These are phyloP conservation scores for Chaetomium cochliodes DNA, from an alignment of 495 filamentous ascomycete genomes.

Conservation along the genomic window DNA sequence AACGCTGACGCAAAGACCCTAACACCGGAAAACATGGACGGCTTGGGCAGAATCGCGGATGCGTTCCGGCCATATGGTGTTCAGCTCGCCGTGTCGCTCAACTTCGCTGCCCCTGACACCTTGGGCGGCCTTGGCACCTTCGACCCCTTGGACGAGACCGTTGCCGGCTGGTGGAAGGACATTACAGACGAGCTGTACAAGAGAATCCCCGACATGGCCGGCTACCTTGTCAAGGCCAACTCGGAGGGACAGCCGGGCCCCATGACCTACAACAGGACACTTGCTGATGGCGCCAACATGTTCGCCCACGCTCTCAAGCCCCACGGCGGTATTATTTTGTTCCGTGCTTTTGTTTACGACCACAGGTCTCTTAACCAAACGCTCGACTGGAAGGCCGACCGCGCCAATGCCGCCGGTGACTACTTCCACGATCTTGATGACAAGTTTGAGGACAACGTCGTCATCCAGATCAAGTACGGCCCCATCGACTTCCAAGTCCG, in stretches of 20 bases:
- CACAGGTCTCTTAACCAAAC: constrained; percentile 49
- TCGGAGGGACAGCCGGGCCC: constrained; percentile 74
- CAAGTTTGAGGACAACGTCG: constrained; percentile 66
- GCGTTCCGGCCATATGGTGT: constrained; percentile 66
- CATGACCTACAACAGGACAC: constrained; percentile 65
- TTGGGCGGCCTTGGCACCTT: constrained; percentile 59
- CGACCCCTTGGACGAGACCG: constrained; percentile 60
- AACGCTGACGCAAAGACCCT: constrained; percentile 64
- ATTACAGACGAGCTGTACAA: constrained; percentile 59
- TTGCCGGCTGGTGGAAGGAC: constrained; percentile 61
- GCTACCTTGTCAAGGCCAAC: constrained; percentile 71
- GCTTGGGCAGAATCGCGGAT: constrained; percentile 62
- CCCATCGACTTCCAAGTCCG: constrained; percentile 77
- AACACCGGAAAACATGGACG: constrained; percentile 55
- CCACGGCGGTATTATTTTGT: constrained; percentile 68
- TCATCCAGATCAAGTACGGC: constrained; percentile 72
- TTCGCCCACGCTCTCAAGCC: constrained; percentile 61
- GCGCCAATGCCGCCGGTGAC: constrained; percentile 66
- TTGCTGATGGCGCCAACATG: constrained; percentile 67
- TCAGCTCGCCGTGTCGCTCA: constrained; percentile 62
- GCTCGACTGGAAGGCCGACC: constrained; percentile 61
- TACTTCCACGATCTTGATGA: constrained; percentile 66
- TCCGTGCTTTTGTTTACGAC: constrained; percentile 73
- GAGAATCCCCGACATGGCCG: constrained; percentile 63
- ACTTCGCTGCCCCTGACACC: constrained; percentile 63